A percentile compares a stretch with the other conserved stretches of the same genome.
phyloP scores from a whole-genome alignment of 306 rosid species.

The Malus sieversii region DNA sequence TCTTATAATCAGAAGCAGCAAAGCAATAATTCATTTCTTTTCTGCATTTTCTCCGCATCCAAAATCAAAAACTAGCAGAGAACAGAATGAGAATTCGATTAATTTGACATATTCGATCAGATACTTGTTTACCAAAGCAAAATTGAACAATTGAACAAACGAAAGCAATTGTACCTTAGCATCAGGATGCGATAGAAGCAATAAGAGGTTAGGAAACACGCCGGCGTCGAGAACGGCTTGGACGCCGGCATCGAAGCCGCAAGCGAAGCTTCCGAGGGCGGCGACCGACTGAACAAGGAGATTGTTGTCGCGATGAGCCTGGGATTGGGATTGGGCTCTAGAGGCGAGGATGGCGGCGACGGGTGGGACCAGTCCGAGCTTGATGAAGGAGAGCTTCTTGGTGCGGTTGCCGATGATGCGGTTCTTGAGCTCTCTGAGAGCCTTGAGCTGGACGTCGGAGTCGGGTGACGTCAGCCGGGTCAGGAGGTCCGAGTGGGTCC shows the following conservation, averaged over 20 bases:
- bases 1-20: not conserved
- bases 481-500: conserved; percentile 50
- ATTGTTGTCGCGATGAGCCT: conserved; percentile 32
- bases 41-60: not conserved
- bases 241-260: conserved; percentile 86
- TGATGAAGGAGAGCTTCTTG: conserved; percentile 73
- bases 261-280: conserved; percentile 81
- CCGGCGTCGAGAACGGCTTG: conserved; percentile 79
- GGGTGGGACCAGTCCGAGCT: conserved; percentile 73
- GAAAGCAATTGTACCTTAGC: conserved; percentile 55
- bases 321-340: conserved; percentile 16
- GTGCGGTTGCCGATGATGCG: conserved; percentile 96
- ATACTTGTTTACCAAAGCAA: not conserved
- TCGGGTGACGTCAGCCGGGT: conserved; percentile 59
- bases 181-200: conserved; percentile 53
- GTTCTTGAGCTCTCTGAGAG: conserved; percentile 82
- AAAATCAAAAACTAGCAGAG: not conserved
- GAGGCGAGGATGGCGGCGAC: conserved; percentile 52
- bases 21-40: not conserved
- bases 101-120: not conserved
- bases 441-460: conserved; percentile 56
- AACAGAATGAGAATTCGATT: not conserved
- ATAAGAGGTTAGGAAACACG: conserved; percentile 48
- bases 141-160: not conserved
- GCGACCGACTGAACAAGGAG: conserved; percentile 88